phyloP scores from a whole-genome alignment of 305 asterid genomes.

The Fraxinus sp. region DNA sequence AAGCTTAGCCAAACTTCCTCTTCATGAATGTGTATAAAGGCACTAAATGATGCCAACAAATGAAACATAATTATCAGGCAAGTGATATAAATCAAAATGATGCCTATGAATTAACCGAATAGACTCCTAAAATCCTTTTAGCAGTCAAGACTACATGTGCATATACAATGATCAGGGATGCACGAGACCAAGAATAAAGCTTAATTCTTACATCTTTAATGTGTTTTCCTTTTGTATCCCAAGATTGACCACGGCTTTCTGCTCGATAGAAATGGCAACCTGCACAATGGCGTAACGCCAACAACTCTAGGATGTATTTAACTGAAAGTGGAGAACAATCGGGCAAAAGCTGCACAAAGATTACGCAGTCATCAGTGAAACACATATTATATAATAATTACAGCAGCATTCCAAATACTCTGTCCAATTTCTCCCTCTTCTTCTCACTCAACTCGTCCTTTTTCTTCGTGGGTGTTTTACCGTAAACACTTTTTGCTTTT shows the following conservation, averaged over 20 bases:
- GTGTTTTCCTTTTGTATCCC: constrained; percentile 84
- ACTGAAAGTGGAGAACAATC: constrained; percentile 87
- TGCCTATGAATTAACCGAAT: not conserved
- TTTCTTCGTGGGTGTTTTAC: not conserved
- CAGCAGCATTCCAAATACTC: not conserved
- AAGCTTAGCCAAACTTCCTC: too few species aligned
- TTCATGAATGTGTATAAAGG: not conserved
- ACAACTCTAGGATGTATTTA: constrained; percentile 60
- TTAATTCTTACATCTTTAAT: constrained; percentile 60
- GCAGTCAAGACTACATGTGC: not conserved
- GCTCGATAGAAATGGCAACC: constrained; percentile 90
- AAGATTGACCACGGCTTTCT: constrained; percentile 70
- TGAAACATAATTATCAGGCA: constrained; percentile 1
- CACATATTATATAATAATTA: not conserved
- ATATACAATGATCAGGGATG: not conserved
- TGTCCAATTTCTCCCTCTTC: not conserved
- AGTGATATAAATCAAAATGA: not conserved
- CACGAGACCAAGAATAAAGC: constrained; percentile 8
- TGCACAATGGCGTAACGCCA: constrained; percentile 63
- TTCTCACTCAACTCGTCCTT: not conserved
- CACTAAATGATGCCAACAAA: not conserved
- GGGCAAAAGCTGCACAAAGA: constrained; percentile 72
- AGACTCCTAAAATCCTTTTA: not conserved
- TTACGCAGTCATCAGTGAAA: constrained; percentile 10
- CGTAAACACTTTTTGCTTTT: not conserved